phyloP scores from a whole-genome alignment of 257 asterid species.

The Pogostemon cablin region DNA sequence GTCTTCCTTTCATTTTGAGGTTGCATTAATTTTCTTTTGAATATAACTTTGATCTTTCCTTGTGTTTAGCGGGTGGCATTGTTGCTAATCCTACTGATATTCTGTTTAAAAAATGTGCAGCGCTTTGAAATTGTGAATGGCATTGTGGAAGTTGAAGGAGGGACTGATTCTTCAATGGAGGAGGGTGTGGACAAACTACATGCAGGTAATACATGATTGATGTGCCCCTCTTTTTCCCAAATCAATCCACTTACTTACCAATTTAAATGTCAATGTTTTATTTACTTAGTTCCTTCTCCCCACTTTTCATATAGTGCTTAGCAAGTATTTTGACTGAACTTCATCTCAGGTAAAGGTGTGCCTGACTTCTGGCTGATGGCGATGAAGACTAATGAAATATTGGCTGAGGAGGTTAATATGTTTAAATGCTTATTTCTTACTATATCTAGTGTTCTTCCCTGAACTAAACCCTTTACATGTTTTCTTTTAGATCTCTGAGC shows the following conservation, averaged over 20 bases:
- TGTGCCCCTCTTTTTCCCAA: not conserved
- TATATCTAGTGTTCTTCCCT: slow-evolving; percentile 15
- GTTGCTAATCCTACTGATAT: slow-evolving; percentile 4
- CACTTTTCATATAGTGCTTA: not conserved
- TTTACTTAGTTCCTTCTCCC: not conserved
- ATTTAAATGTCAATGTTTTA: not conserved
- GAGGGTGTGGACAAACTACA: slow-evolving; percentile 47
- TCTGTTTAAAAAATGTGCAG: slow-evolving; percentile 41
- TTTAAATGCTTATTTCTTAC: not conserved
- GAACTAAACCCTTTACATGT: slow-evolving; percentile 2
- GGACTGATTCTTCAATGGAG: slow-evolving; percentile 39
- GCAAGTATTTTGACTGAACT: slow-evolving; percentile 4
- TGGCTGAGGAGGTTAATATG: slow-evolving; percentile 66
- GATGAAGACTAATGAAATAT: slow-evolving; percentile 63
- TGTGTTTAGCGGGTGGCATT: not conserved
- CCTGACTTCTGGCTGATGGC: slow-evolving; percentile 76
- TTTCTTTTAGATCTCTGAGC: slow-evolving; percentile 59
- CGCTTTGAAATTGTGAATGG: slow-evolving; percentile 79
- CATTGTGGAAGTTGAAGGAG: slow-evolving; percentile 69
- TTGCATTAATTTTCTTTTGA: not conserved
- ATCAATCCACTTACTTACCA: not conserved
- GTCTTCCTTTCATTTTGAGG: slow-evolving; percentile 1
- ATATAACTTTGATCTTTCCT: no score
- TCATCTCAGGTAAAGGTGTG: slow-evolving; percentile 71
- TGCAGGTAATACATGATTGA: slow-evolving; percentile 45